These are phyloP conservation scores for Vairimorpha apis DNA, from an alignment of 371 early-diverging fungal genomes.

Conservation along the genomic window DNA sequence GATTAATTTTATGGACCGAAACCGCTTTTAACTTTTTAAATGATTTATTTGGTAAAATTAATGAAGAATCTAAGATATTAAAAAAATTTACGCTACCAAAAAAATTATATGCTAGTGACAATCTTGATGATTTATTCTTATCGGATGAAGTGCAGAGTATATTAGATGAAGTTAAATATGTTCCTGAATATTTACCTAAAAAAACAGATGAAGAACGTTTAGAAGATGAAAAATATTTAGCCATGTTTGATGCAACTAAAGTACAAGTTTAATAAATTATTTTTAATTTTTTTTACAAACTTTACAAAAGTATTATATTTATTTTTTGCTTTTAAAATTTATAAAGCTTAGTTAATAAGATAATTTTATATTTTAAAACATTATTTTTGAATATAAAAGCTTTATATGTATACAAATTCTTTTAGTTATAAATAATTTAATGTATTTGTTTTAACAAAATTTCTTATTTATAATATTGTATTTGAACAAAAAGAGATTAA, in stretches of 20 bases:
- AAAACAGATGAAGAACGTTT: conserved; percentile 42
- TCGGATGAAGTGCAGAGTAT: conserved; percentile 91
- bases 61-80: conserved; percentile 74
- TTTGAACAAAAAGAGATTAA: too few relatives aligned
- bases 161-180: conserved; percentile 73
- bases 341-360: background rate
- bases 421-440: background rate
- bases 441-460: background rate
- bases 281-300: too few relatives aligned
- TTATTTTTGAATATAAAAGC: too few relatives aligned
- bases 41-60: conserved; percentile 81
- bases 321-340: background rate
- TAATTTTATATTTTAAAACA: background rate
- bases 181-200: conserved; percentile 14
- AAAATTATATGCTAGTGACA: conserved; percentile 80
- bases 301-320: too few relatives aligned
- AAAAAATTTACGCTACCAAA: conserved; percentile 81
- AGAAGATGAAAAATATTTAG: conserved; percentile 19
- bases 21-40: conserved; percentile 85
- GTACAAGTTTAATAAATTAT: conserved; percentile 9
- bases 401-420: background rate
- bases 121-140: conserved; percentile 87
- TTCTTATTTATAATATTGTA: background rate
- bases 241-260: conserved; percentile 25
- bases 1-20: conserved; percentile 98